These are phyloP conservation scores for Sesbania bispinosa DNA, from an alignment of 306 rosid species.

Conservation along the genomic window DNA sequence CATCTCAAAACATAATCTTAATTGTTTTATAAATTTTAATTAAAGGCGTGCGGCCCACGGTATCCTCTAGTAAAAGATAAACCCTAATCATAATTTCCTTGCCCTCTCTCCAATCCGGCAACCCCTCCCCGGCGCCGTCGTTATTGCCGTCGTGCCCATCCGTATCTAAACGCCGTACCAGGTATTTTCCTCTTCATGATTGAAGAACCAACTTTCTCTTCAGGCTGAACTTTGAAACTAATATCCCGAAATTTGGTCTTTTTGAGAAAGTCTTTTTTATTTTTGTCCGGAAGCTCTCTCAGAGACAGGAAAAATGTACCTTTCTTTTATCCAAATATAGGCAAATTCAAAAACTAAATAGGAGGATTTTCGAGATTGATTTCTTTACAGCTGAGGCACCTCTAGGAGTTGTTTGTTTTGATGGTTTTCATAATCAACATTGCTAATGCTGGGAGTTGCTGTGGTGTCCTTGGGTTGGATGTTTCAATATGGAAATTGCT, in stretches of 20 bases:
- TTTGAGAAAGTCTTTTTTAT: no score
- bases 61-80: not conserved
- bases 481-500: conserved; percentile 44
- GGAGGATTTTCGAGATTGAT: not conserved
- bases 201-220: not conserved
- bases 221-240: not conserved
- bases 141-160: not conserved
- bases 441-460: conserved; percentile 35
- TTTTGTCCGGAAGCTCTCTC: not conserved
- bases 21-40: no score
- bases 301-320: not conserved
- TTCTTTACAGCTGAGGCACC: conserved; percentile 18
- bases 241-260: not conserved
- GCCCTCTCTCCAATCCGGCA: not conserved
- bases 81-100: not conserved
- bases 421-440: conserved; percentile 40
- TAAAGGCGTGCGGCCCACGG: not conserved
- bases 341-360: not conserved
- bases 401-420: conserved; percentile 43
- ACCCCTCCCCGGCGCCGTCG: not conserved
- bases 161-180: not conserved
- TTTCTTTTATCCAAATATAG: not conserved
- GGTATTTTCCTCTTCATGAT: conserved; percentile 6
- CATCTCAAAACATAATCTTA: no score
- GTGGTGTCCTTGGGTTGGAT: conserved; percentile 41